Conservation (phyloP, 2,329 filamentous ascomycete species). For the Diaporthe citriasiana region DNA sequence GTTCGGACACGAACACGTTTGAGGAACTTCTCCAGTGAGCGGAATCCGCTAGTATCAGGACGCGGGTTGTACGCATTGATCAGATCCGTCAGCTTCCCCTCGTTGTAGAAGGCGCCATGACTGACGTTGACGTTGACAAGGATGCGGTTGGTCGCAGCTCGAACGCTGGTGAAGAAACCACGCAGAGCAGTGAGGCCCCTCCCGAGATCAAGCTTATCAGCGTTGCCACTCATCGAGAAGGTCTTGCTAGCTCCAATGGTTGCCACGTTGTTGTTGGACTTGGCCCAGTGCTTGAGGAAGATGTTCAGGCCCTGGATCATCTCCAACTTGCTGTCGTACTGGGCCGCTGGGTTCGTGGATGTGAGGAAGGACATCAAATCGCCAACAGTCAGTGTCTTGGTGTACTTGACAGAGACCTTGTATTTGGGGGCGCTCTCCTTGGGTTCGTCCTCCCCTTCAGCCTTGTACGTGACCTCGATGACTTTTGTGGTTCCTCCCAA, state of each 20-base stretch:
- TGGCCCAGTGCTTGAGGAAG: slow-evolving; percentile 64
- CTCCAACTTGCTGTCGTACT: slow-evolving; percentile 47
- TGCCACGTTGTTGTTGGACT: slow-evolving; percentile 45
- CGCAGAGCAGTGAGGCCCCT: slow-evolving; percentile 49
- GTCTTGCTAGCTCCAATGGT: slow-evolving; percentile 50
- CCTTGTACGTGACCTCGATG: slow-evolving; percentile 46
- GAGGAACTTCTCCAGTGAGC: slow-evolving; percentile 54
- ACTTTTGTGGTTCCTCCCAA: slow-evolving; percentile 18
- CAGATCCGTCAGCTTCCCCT: slow-evolving; percentile 44
- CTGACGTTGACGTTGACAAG: slow-evolving; percentile 55
- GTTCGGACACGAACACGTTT: slow-evolving; percentile 54
- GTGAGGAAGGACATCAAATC: slow-evolving; percentile 48
- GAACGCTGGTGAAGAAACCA: slow-evolving; percentile 54
- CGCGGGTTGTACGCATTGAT: slow-evolving; percentile 41
- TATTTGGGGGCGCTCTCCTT: slow-evolving; percentile 42
- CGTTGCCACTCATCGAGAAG: slow-evolving; percentile 45
- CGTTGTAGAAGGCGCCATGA: slow-evolving; percentile 52
- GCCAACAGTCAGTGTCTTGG: slow-evolving; percentile 46
- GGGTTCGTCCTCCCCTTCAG: slow-evolving; percentile 51
- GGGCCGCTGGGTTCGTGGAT: slow-evolving; percentile 45
- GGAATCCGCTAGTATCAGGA: slow-evolving; percentile 28
- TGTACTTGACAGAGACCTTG: slow-evolving; percentile 45
- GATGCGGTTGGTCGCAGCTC: slow-evolving; percentile 51
- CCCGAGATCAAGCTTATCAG: slow-evolving; percentile 45
- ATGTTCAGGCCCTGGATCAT: slow-evolving; percentile 82